A percentile compares a stretch with the other conserved stretches of the same genome.
phyloP scores from a whole-genome alignment of 495 filamentous ascomycete genomes.

The Penicillium ochrochloron region DNA sequence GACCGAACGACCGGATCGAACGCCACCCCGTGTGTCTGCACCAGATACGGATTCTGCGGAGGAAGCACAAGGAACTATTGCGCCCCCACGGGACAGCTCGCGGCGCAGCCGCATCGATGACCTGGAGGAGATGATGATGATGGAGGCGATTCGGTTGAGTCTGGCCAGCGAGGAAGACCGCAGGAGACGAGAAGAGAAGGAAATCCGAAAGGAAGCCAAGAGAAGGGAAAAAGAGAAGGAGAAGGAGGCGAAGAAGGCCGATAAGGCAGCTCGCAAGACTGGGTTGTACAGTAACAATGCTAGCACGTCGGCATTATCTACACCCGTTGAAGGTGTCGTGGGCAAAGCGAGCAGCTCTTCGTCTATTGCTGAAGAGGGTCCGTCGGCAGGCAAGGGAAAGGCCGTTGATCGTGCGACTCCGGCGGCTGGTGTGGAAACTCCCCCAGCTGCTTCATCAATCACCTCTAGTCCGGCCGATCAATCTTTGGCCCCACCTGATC shows the following conservation, averaged over 20 bases:
- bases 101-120: conserved; percentile 77
- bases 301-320: conserved; percentile 44
- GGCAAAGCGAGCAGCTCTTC: conserved; percentile 46
- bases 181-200: conserved; percentile 78
- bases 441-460: background rate
- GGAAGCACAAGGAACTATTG: conserved; percentile 48
- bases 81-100: conserved; percentile 59
- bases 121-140: conserved; percentile 97
- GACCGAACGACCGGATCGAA: conserved; percentile 46
- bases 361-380: conserved; percentile 41
- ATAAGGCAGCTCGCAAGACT: conserved; percentile 66
- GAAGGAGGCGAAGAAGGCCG: conserved; percentile 80
- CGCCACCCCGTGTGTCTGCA: conserved; percentile 32
- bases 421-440: conserved; percentile 9
- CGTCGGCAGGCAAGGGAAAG: conserved; percentile 73
- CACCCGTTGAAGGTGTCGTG: conserved; percentile 29
- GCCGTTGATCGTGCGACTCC: conserved; percentile 64
- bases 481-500: conserved; percentile 20
- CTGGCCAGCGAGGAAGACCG: conserved; percentile 90
- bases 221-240: conserved; percentile 81
- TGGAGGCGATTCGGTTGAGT: conserved; percentile 90
- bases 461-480: conserved; percentile 21
- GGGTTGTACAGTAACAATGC: conserved; percentile 52
- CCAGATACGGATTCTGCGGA: conserved; percentile 47
- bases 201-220: conserved; percentile 77